phyloP scores from a whole-genome alignment of 2,329 filamentous ascomycete genomes.

The Penicillium sp. region DNA sequence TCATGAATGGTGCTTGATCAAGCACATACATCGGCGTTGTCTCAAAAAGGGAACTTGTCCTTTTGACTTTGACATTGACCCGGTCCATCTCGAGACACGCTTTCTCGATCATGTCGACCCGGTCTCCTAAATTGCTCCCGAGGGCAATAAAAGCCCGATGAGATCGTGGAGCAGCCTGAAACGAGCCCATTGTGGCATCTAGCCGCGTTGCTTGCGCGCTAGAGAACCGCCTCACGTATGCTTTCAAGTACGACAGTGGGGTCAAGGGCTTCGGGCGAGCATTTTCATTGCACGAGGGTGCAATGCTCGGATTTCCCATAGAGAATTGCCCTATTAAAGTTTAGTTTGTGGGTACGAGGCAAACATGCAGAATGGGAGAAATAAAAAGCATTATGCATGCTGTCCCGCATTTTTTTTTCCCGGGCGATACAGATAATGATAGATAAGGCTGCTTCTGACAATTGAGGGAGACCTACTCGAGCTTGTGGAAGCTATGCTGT shows the following conservation, averaged over 20 bases:
- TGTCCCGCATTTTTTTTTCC: slow-evolving; percentile 15
- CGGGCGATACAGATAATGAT: slow-evolving; percentile 9
- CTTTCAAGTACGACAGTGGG: slow-evolving; percentile 11
- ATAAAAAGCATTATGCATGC: slow-evolving; percentile 6
- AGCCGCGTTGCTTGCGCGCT: slow-evolving; percentile 12
- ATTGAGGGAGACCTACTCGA: slow-evolving; percentile 15
- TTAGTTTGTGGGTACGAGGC: slow-evolving; percentile 8
- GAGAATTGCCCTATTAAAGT: slow-evolving; percentile 5
- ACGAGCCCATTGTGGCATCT: slow-evolving; percentile 12
- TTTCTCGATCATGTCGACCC: slow-evolving; percentile 77
- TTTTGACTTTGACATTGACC: slow-evolving; percentile 67
- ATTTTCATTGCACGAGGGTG: slow-evolving; percentile 7
- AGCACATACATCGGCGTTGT: slow-evolving; percentile 95
- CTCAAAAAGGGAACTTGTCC: slow-evolving; percentile 88
- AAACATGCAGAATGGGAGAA: slow-evolving; percentile 1
- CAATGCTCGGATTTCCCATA: slow-evolving; percentile 3
- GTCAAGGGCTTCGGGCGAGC: slow-evolving; percentile 8
- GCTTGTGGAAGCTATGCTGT: slow-evolving; percentile 6
- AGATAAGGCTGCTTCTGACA: slow-evolving; percentile 13
- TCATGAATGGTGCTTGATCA: slow-evolving; percentile 84
- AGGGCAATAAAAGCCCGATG: slow-evolving; percentile 74
- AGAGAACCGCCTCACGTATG: slow-evolving; percentile 20
- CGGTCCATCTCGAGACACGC: slow-evolving; percentile 76
- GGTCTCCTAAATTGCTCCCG: slow-evolving; percentile 88
- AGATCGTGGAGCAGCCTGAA: slow-evolving; percentile 1